A percentile compares a stretch with the other conserved stretches of the same genome.
Conservation (phyloP, 1,284 basidiomycete genomes). For the Austroboletus niveus region DNA sequence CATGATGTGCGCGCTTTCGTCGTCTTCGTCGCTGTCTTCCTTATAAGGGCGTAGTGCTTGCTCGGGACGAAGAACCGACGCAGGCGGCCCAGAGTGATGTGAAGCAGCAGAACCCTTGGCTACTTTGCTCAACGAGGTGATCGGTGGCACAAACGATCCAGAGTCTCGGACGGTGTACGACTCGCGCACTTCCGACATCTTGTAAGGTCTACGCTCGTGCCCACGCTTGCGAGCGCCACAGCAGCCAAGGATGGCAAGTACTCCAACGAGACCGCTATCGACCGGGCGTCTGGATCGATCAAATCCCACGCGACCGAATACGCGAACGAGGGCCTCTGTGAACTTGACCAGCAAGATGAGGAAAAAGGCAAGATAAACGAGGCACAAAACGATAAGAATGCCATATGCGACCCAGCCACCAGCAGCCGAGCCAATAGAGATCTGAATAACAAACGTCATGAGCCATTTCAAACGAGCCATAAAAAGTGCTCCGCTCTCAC, state of each 20-base stretch:
- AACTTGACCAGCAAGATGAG: slow-evolving; percentile 85
- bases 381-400: slow-evolving; percentile 82
- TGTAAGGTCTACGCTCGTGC: slow-evolving; percentile 25
- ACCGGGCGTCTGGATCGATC: slow-evolving; percentile 78
- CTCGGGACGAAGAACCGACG: slow-evolving; percentile 74
- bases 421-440: slow-evolving; percentile 73
- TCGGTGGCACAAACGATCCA: slow-evolving; percentile 47
- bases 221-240: slow-evolving; percentile 56
- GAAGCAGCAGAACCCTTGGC: slow-evolving; percentile 27
- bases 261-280: slow-evolving; percentile 85
- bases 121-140: slow-evolving; percentile 24
- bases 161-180: slow-evolving; percentile 30
- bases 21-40: slow-evolving; percentile 74
- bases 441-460: slow-evolving; percentile 44
- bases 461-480: slow-evolving; percentile 6
- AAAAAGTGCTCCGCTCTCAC: slow-evolving; percentile 49
- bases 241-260: slow-evolving; percentile 71
- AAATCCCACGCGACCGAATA: slow-evolving; percentile 81
- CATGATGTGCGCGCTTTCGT: slow-evolving; percentile 81
- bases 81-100: slow-evolving; percentile 56
- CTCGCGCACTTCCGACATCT: slow-evolving; percentile 29
- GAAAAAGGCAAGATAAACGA: slow-evolving; percentile 80
- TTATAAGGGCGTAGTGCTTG: slow-evolving; percentile 72
- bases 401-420: slow-evolving; percentile 93
- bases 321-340: slow-evolving; percentile 76